Conservation (phyloP, 116 monocot genomes). For the Posidonia oceanica region DNA sequence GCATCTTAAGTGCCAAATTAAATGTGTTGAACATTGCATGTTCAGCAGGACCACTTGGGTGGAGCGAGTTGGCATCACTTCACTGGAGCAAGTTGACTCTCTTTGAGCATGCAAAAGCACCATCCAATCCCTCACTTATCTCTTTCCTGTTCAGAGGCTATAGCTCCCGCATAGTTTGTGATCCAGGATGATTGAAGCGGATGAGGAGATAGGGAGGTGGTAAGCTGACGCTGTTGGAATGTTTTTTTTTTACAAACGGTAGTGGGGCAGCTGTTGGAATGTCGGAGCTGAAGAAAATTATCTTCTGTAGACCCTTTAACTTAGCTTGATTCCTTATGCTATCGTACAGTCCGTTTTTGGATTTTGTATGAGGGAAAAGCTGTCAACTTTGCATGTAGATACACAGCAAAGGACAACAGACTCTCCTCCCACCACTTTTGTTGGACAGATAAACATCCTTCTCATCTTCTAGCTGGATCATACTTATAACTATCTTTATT, state of each 20-base stretch:
- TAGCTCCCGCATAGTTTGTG: not conserved
- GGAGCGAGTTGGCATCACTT: no score
- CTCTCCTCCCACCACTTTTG: not conserved
- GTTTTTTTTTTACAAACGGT: no score
- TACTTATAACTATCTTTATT: no score
- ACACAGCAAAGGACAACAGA: not conserved
- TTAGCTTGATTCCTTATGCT: not conserved
- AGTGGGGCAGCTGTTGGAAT: not conserved
- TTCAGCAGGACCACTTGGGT: no score
- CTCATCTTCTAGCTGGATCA: not conserved
- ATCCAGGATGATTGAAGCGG: not conserved
- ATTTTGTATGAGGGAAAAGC: not conserved
- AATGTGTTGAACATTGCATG: no score
- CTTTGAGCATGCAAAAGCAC: no score
- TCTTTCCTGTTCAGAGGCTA: not conserved
- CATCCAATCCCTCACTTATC: not conserved
- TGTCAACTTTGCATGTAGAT: not conserved
- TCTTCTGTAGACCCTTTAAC: not conserved
- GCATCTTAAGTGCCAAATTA: no score
- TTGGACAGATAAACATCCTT: not conserved
- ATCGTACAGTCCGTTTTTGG: not conserved
- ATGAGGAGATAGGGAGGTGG: not conserved
- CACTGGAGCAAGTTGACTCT: no score
- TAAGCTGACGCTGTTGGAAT: not conserved
- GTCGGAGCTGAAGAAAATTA: not conserved